Percentiles rank a stretch among this genome's conserved stretches.
Conservation (phyloP, 345 rosid species). For the Psidium friedrichsthalianum region DNA sequence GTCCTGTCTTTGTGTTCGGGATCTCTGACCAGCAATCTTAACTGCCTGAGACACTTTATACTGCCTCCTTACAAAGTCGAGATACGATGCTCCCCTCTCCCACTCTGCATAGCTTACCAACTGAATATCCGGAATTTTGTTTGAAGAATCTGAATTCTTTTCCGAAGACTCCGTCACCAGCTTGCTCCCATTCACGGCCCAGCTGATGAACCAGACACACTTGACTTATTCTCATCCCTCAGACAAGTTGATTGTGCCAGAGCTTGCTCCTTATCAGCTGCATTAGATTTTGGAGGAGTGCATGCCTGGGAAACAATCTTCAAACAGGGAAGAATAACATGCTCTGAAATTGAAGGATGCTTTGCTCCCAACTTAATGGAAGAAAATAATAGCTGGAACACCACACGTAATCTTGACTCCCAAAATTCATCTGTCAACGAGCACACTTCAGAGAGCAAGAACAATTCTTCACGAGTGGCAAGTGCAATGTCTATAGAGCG, state of each 20-base stretch:
- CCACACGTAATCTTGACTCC: slow-evolving; percentile 94
- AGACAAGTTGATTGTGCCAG: slow-evolving; percentile 36
- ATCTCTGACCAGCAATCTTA: slow-evolving; percentile 56
- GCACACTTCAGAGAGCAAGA: slow-evolving; percentile 93
- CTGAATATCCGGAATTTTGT: slow-evolving; percentile 67
- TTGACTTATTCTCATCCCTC: slow-evolving; percentile 54
- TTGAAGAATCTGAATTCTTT: slow-evolving; percentile 52
- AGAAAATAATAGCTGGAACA: slow-evolving; percentile 84
- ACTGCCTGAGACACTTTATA: slow-evolving; percentile 77
- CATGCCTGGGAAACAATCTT: slow-evolving; percentile 92
- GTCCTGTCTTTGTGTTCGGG: slow-evolving; percentile 67
- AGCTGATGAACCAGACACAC: slow-evolving; percentile 27
- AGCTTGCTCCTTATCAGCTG: slow-evolving; percentile 65
- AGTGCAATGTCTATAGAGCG: slow-evolving; percentile 95
- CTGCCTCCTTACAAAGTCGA: slow-evolving; percentile 98
- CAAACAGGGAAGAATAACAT: slow-evolving; percentile 92
- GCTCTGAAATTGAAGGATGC: slow-evolving; percentile 98
- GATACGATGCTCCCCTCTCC: slow-evolving; percentile 96
- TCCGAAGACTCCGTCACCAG: slow-evolving; percentile 38
- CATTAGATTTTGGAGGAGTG: slow-evolving; percentile 95
- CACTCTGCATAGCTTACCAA: slow-evolving; percentile 90
- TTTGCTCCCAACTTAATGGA: slow-evolving; percentile 95
- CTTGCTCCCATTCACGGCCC: slow-evolving; percentile 26
- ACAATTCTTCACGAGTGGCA: slow-evolving; percentile 86
- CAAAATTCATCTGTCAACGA: slow-evolving; percentile 93